Conservation (phyloP, 345 rosid genomes). For the Populus alba region DNA sequence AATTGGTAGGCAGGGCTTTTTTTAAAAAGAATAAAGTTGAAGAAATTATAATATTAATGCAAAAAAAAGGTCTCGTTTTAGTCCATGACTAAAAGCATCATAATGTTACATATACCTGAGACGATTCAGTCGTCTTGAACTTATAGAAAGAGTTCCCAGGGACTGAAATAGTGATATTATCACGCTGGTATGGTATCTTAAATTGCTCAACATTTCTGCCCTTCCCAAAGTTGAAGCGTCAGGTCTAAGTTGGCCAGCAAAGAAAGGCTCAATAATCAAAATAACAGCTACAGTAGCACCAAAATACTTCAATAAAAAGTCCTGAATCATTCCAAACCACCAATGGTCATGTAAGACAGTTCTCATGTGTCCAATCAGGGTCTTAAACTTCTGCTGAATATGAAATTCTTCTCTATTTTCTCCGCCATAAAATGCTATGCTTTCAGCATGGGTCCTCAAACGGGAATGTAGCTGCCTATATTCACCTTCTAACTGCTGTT, state of each 20-base stretch:
- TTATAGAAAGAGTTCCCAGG: slow-evolving; percentile 86
- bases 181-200: slow-evolving; percentile 98
- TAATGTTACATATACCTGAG: slow-evolving; percentile 58
- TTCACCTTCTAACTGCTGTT: slow-evolving; percentile 98
- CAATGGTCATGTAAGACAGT: slow-evolving; percentile 87
- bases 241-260: slow-evolving; percentile 84
- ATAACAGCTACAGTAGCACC: slow-evolving; percentile 95
- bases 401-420: slow-evolving; percentile 88
- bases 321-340: slow-evolving; percentile 99
- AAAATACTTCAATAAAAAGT: slow-evolving; percentile 90
- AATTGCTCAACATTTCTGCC: slow-evolving; percentile 96
- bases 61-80: background rate
- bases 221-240: slow-evolving; percentile 88
- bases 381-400: slow-evolving; percentile 77
- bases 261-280: slow-evolving; percentile 95
- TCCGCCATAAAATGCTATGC: slow-evolving; percentile 97
- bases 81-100: background rate
- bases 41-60: background rate
- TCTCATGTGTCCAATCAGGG: slow-evolving; percentile 69
- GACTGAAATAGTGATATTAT: slow-evolving; percentile 86
- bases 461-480: slow-evolving; percentile 95
- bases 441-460: slow-evolving; percentile 95
- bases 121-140: slow-evolving; percentile 88
- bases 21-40: no score
- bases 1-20: background rate